phyloP scores from a whole-genome alignment of 768 basidiomycete genomes.

The Hirschioporus abietinus region DNA sequence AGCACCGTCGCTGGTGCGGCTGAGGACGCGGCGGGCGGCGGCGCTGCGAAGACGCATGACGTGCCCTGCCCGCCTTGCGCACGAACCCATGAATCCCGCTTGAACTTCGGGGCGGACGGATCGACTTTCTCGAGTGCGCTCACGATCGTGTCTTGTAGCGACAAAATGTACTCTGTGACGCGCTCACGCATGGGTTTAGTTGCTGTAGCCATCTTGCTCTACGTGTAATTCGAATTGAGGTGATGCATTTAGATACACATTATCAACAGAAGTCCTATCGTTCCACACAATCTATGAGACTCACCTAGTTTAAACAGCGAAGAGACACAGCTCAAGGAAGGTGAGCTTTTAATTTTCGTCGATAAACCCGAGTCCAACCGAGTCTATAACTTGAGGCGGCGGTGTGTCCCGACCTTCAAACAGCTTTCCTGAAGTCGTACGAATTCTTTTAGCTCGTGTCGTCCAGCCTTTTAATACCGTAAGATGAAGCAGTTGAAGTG shows the following conservation, averaged over 20 bases:
- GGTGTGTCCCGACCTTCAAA: background rate
- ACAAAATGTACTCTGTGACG: slow-evolving; percentile 70
- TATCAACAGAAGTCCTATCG: background rate
- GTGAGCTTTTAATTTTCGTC: background rate
- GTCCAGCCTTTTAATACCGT: background rate
- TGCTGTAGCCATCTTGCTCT: background rate
- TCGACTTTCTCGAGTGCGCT: slow-evolving; percentile 74
- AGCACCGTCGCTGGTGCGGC: slow-evolving; percentile 42
- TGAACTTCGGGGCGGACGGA: slow-evolving; percentile 62
- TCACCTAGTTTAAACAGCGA: background rate
- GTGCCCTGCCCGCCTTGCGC: slow-evolving; percentile 63
- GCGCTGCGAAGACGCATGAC: slow-evolving; percentile 74
- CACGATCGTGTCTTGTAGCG: slow-evolving; percentile 79
- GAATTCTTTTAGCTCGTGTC: background rate
- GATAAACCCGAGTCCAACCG: background rate
- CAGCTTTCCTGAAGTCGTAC: background rate
- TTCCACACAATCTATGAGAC: background rate
- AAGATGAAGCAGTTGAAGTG: background rate
- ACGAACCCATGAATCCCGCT: slow-evolving; percentile 76
- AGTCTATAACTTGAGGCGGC: background rate
- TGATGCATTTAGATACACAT: background rate
- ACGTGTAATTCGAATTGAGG: background rate
- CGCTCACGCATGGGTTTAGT: slow-evolving; percentile 59
- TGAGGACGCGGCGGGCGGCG: slow-evolving; percentile 22
- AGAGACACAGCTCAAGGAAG: background rate